Conservation (phyloP, 257 asterid genomes). For the Salvia splendens region DNA sequence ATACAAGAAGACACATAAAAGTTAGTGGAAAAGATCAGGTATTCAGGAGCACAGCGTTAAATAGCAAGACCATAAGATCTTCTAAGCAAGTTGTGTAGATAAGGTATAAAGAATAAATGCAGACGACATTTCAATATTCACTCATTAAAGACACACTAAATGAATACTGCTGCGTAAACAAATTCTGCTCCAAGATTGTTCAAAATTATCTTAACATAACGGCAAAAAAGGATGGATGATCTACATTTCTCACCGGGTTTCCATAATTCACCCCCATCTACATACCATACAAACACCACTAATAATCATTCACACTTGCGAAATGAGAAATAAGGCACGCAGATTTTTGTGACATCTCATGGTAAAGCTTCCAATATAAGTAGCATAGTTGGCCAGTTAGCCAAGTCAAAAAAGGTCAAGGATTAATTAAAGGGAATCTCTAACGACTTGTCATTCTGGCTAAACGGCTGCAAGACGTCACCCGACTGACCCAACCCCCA, state of each 20-base stretch:
- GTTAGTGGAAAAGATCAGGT: background rate
- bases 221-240: background rate
- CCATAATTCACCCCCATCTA: background rate
- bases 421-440: background rate
- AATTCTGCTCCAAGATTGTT: background rate
- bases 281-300: background rate
- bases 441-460: background rate
- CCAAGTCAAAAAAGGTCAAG: slow-evolving; percentile 11
- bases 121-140: background rate
- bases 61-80: slow-evolving; percentile 4
- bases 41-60: slow-evolving; percentile 17
- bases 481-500: background rate
- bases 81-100: background rate
- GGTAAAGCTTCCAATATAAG: background rate
- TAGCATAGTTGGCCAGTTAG: slow-evolving; percentile 3
- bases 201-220: background rate
- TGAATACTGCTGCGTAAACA: background rate
- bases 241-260: background rate
- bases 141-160: background rate
- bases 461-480: background rate
- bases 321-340: background rate
- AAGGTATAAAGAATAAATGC: slow-evolving; percentile 4
- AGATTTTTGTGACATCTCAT: background rate
- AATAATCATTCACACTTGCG: background rate
- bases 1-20: slow-evolving; percentile 13